These are phyloP conservation scores for Boletellus deceptivus DNA, from an alignment of 1,284 basidiomycete genomes.

Conservation along the genomic window DNA sequence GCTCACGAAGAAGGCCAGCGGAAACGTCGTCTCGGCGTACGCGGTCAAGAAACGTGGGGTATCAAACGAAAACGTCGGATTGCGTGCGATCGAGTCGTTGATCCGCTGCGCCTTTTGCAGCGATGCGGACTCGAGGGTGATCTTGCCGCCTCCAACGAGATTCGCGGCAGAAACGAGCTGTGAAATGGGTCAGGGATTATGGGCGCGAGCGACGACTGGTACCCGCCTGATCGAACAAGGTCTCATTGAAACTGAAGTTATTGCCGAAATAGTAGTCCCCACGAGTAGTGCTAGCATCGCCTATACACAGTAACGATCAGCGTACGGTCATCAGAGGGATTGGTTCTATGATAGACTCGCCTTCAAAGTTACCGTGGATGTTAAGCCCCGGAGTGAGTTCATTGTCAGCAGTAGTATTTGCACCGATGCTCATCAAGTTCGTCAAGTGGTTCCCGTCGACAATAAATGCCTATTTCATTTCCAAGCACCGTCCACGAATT, in stretches of 20 bases:
- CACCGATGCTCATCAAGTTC: slow-evolving; percentile 29
- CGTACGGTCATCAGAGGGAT: neutral
- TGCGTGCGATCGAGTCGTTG: slow-evolving; percentile 27
- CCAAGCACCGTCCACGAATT: neutral
- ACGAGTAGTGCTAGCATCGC: slow-evolving; percentile 28
- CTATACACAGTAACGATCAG: slow-evolving; percentile 8
- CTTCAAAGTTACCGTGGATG: slow-evolving; percentile 25
- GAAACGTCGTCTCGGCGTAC: slow-evolving; percentile 25
- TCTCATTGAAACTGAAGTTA: slow-evolving; percentile 29
- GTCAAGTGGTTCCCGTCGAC: slow-evolving; percentile 30
- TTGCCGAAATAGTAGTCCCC: slow-evolving; percentile 29
- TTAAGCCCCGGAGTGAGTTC: slow-evolving; percentile 20
- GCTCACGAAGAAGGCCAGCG: slow-evolving; percentile 29
- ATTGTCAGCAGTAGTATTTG: slow-evolving; percentile 20
- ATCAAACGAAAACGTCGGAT: slow-evolving; percentile 27
- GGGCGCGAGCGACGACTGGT: no score
- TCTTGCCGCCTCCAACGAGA: slow-evolving; percentile 11
- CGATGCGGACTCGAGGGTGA: slow-evolving; percentile 23
- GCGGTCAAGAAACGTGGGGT: slow-evolving; percentile 19
- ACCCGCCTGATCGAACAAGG: slow-evolving; percentile 24
- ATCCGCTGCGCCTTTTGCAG: slow-evolving; percentile 17
- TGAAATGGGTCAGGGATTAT: neutral
- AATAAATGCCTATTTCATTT: slow-evolving; percentile 18
- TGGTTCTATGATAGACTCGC: neutral
- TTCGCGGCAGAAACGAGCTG: slow-evolving; percentile 21